Evolutionary conservation across 2,329 filamentous ascomycete genomes (phyloP), one percentile per base, ranked within the genome.

Genomic region (Ophiostoma sp.): DNA sequence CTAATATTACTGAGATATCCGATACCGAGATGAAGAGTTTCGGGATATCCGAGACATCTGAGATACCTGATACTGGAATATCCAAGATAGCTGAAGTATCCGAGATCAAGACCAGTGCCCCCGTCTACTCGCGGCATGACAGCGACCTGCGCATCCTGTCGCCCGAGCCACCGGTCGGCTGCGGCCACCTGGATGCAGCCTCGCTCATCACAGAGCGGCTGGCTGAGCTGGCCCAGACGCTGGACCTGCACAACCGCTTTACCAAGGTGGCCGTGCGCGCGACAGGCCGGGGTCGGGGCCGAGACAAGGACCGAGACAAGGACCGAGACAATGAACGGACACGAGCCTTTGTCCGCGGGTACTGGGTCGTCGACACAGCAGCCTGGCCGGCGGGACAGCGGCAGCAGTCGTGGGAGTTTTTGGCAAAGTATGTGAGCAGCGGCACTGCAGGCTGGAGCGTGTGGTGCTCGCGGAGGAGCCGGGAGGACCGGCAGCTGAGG

Each of bases 361-460:
- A 91, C 78, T 97, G 94, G 94, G 78, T 82, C 2, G 75, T 97
- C 4, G 81, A 88, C 73, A 88, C 85, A 73, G 76, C 79, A 0
- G 68, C 74, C 0, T 93, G 90, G 90, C 76, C 80, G 0, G 68
- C 76, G 0, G 77, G 79, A 0, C 75, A 83, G 4, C 84, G 86
- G 67, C 77, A 81, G 20, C 79, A 83, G 2, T 83, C 88, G 8
- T 94, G 91, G 90, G 78, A 79, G 0, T 88, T 85, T 68, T 79
- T 93, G 33, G 81, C 81, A 6, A 84, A 88, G 20, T 86, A 87
- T 67, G 80, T 96, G 44, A 80, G 80, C 6, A 81, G 81, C 35
- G 87, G 88, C 0, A 79, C 82, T 31, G 84, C 86, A 0, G 90
- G 90, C 3, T 93, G 90, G 90, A 88, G 88, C 3, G 83, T 90